These are phyloP conservation scores for Pichia sp. DNA, from an alignment of 1,139 yeast species.

Conservation along the genomic window DNA sequence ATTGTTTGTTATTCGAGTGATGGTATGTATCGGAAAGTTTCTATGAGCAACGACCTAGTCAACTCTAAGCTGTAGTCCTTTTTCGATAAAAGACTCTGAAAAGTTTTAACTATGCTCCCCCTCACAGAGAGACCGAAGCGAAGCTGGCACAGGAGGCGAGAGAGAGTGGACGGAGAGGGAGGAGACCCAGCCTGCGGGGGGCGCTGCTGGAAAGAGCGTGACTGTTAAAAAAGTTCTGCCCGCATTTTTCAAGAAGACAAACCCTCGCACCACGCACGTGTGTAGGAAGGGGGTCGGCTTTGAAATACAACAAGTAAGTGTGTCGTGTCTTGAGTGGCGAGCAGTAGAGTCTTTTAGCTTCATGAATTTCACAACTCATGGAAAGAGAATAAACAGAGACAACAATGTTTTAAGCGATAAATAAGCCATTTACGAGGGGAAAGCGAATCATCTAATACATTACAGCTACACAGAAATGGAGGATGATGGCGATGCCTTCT, in stretches of 20 bases:
- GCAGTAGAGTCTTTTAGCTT: not conserved
- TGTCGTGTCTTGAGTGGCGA: not conserved
- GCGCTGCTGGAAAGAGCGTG: not conserved
- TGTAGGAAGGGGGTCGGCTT: not conserved
- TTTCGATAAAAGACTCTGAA: not conserved
- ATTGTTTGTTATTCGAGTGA: conserved; percentile 12
- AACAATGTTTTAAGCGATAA: not conserved
- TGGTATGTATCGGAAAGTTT: conserved; percentile 9
- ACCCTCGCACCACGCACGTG: not conserved
- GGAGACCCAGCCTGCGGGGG: not conserved
- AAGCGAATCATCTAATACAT: not conserved
- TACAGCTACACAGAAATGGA: not conserved
- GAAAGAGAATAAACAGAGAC: not conserved
- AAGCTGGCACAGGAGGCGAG: not conserved
- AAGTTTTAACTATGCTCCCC: not conserved
- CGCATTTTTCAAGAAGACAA: not conserved
- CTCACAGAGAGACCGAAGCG: conserved; percentile 5
- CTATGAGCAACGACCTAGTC: not conserved
- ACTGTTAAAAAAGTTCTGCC: not conserved
- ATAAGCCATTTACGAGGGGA: not conserved
- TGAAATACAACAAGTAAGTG: not conserved
- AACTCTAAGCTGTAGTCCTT: conserved; percentile 23
- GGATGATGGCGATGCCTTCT: conserved; percentile 81
- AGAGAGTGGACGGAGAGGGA: not conserved
- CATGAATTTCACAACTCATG: not conserved